These are phyloP conservation scores for Pholiota molesta DNA, from an alignment of 768 basidiomycete species.

Conservation along the genomic window DNA sequence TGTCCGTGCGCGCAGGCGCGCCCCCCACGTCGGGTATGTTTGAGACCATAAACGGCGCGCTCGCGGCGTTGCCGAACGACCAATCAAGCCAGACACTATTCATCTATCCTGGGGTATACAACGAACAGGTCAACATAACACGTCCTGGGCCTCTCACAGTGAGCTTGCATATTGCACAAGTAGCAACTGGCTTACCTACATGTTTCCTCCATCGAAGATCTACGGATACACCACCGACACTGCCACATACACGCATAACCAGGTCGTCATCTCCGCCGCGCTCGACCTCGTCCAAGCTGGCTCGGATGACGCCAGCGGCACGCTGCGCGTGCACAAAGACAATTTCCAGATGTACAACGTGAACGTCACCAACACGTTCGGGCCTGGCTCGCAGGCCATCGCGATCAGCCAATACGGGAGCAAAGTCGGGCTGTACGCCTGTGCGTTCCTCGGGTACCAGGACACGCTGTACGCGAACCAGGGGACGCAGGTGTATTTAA, in stretches of 20 bases:
- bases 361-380: constrained; percentile 48
- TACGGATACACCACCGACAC: constrained; percentile 39
- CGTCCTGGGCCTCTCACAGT: constrained; percentile 48
- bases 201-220: constrained; percentile 30
- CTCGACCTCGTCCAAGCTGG: constrained; percentile 30
- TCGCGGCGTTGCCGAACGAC: constrained; percentile 43
- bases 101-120: constrained; percentile 49
- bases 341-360: constrained; percentile 51
- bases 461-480: constrained; percentile 48
- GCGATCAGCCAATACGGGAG: constrained; percentile 51
- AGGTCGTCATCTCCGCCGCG: constrained; percentile 31
- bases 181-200: background rate
- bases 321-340: constrained; percentile 48
- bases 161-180: background rate
- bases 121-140: constrained; percentile 45
- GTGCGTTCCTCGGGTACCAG: constrained; percentile 47
- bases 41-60: constrained; percentile 38
- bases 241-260: constrained; percentile 29
- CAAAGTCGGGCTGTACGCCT: constrained; percentile 44
- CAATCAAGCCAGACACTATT: constrained; percentile 39
- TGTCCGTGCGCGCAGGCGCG: constrained; percentile 40
- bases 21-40: constrained; percentile 41
- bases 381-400: constrained; percentile 45
- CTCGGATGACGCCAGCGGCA: constrained; percentile 39
- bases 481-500: constrained; percentile 50